phyloP scores from a whole-genome alignment of 2,329 filamentous ascomycete species.

The Plectosphaerella plurivora region DNA sequence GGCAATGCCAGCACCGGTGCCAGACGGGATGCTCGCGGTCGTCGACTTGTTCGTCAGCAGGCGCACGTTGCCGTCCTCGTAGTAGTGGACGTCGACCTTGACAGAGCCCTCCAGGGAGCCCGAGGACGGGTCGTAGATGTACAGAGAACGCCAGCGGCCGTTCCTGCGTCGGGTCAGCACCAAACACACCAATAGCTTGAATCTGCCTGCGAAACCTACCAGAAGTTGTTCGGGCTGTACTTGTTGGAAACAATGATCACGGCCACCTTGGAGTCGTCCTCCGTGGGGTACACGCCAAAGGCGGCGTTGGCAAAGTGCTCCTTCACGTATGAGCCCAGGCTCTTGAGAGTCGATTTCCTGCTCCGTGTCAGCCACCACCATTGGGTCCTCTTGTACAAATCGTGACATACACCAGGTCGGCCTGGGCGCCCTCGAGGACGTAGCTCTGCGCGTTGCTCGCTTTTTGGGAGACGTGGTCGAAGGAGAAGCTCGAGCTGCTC shows the following conservation, averaged over 20 bases:
- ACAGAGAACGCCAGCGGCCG: slow-evolving; percentile 89
- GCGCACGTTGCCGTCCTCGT: slow-evolving; percentile 97
- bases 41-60: slow-evolving; percentile 83
- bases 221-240: slow-evolving; percentile 97
- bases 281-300: slow-evolving; percentile 77
- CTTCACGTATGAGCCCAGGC: slow-evolving; percentile 67
- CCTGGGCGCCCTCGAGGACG: slow-evolving; percentile 69
- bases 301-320: slow-evolving; percentile 86
- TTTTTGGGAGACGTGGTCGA: slow-evolving; percentile 84
- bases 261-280: slow-evolving; percentile 71
- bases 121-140: slow-evolving; percentile 70
- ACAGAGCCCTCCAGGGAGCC: slow-evolving; percentile 70
- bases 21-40: slow-evolving; percentile 54
- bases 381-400: background rate
- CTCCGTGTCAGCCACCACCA: slow-evolving; percentile 13
- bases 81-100: slow-evolving; percentile 97
- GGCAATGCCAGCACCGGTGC: slow-evolving; percentile 63
- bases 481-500: slow-evolving; percentile 80
- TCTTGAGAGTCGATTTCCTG: slow-evolving; percentile 81
- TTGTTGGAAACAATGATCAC: slow-evolving; percentile 90
- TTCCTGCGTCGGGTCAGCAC: slow-evolving; percentile 56
- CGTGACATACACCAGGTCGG: slow-evolving; percentile 72
- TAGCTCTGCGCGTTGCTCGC: slow-evolving; percentile 79
- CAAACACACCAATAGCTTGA: background rate
- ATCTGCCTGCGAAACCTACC: slow-evolving; percentile 47